Evolutionary conservation across 108 stramenopile species (phyloP).

Genomic region (Aureococcus anophagefferens): DNA sequence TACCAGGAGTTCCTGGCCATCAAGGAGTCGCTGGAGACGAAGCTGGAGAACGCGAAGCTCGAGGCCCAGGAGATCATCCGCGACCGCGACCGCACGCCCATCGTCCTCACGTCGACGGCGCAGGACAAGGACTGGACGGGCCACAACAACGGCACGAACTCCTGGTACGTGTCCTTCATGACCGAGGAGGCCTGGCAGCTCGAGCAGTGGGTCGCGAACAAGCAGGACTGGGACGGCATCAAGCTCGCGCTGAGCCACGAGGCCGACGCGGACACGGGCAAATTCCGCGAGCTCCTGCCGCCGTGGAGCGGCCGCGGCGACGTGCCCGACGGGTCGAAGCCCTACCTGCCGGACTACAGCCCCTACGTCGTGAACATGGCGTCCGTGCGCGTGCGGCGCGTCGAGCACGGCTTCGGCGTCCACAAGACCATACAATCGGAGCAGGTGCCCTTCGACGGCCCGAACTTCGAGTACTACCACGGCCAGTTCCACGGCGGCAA

Average conservation of each 20-base stretch:
- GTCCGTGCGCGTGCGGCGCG: slow-evolving; percentile 6
- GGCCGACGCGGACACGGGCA: not conserved
- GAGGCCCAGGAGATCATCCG: not conserved
- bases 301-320: slow-evolving; percentile 20
- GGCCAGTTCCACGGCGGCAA: slow-evolving; percentile 16
- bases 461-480: slow-evolving; percentile 19
- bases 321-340: slow-evolving; percentile 23
- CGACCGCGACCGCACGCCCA: not conserved
- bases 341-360: slow-evolving; percentile 11
- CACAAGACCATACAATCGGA: not conserved
- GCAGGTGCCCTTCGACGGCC: slow-evolving; percentile 2
- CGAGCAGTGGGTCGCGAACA: slow-evolving; percentile 16
- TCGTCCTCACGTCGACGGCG: not conserved
- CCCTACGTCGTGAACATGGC: slow-evolving; percentile 13
- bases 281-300: not conserved
- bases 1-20: slow-evolving; percentile 3
- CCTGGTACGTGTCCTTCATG: not conserved
- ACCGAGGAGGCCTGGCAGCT: not conserved
- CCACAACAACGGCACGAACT: not conserved
- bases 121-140: slow-evolving; percentile 4
- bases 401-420: slow-evolving; percentile 22
- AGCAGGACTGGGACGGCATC: slow-evolving; percentile 22
- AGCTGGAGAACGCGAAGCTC: slow-evolving; percentile 3
- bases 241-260: slow-evolving; percentile 9
- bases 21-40: slow-evolving; percentile 4